Conservation (phyloP, 257 asterid genomes). For the Nicotiana tomentosiformis region DNA sequence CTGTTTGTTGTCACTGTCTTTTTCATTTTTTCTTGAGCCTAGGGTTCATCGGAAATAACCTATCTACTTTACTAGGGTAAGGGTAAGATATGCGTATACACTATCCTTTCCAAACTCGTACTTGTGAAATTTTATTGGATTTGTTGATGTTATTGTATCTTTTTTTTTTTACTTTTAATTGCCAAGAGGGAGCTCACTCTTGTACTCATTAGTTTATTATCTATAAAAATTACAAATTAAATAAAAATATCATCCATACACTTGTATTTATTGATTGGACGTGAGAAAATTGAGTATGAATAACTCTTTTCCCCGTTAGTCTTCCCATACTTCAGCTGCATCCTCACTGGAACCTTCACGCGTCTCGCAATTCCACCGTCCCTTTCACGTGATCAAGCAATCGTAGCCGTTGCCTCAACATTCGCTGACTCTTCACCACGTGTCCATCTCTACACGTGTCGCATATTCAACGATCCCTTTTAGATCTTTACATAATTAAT, state of each 20-base stretch:
- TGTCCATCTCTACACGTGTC: constrained; percentile 42
- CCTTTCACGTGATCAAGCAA: constrained; percentile 41
- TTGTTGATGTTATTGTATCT: no score
- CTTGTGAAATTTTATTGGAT: no score
- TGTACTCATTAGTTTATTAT: no score
- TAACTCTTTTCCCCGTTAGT: not conserved
- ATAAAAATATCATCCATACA: no score
- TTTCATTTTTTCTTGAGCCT: no score
- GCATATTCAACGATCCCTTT: constrained; percentile 6
- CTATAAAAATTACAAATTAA: no score
- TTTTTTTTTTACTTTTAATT: no score
- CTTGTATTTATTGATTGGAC: not conserved
- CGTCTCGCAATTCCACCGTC: constrained; percentile 52
- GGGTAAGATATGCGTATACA: rapidly evolving
- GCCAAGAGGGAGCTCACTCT: no score
- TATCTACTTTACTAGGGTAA: rapidly evolving
- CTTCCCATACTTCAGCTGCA: constrained; percentile 1
- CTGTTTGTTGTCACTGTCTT: no score
- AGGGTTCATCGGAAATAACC: no score
- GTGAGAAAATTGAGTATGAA: not conserved
- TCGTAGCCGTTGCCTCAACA: constrained; percentile 43
- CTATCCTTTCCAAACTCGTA: no score
- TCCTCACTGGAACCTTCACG: constrained; percentile 27
- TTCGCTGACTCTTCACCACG: constrained; percentile 38
- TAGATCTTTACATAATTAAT: not conserved